A percentile compares a stretch with the other conserved stretches of the same genome.
phyloP scores from a whole-genome alignment of 768 basidiomycete species.

The Trametopsis cervina region DNA sequence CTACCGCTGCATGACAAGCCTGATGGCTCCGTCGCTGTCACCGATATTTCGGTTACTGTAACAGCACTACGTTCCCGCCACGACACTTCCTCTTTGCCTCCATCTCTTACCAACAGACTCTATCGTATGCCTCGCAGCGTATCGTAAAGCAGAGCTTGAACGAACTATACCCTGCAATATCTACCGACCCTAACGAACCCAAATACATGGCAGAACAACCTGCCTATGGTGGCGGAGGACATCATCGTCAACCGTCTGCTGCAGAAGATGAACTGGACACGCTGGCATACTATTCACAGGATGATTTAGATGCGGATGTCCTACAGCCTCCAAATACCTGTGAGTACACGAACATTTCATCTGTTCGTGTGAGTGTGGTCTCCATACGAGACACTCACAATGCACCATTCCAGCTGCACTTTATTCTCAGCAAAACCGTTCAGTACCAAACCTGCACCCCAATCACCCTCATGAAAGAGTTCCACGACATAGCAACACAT shows the following conservation, averaged over 20 bases:
- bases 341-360: background rate
- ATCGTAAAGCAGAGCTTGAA: background rate
- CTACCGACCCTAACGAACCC: background rate
- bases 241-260: constrained; percentile 1
- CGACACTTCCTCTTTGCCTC: background rate
- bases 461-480: constrained; percentile 24
- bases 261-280: constrained; percentile 3
- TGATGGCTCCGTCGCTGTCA: background rate
- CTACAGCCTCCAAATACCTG: constrained; percentile 8
- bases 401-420: constrained; percentile 6
- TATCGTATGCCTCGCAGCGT: background rate
- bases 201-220: background rate
- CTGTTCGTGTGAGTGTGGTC: background rate
- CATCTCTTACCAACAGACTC: background rate
- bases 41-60: background rate
- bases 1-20: background rate
- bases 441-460: constrained; percentile 39
- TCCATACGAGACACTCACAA: no score
- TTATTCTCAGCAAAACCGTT: constrained; percentile 31
- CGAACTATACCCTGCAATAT: background rate
- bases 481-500: constrained; percentile 17
- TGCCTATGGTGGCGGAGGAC: background rate
- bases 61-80: background rate
- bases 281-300: constrained; percentile 11
- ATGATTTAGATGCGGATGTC: constrained; percentile 2